Evolutionary conservation across 1,139 yeast genomes (phyloP), one percentile per base, ranked within the genome.

Genomic region (Diutina ranongensis): DNA sequence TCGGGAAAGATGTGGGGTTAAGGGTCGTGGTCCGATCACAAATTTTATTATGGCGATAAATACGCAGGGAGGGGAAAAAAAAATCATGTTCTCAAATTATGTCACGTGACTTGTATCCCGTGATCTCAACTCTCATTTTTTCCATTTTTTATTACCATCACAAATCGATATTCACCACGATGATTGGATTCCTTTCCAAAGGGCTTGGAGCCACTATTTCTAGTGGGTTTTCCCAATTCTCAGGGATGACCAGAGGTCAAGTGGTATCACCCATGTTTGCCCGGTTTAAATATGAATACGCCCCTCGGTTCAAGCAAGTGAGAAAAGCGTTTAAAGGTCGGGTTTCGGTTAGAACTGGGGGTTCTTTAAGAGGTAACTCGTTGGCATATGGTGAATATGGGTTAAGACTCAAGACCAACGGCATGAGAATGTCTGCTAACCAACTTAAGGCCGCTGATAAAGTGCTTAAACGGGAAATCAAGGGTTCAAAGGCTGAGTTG

Each of bases 291-390:
- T 96, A 88, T 62, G 95, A 87, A 60, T 83, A 83, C 59, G 87
- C 92, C 5, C 97, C 97, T 45, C 74, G 95, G 58, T 83, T 76
- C 65, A 80, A 78, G 55, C 68, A 72, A 49, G 73, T 81, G 48
- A 74, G 80, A 56, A 92, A 92, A 65, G 87, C 89, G 44, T 89
- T 87, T 64, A 94, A 92, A 62, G 99, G 99, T 40, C 75, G 97
- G 56, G 96, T 94, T 7, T 78, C 94, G 2, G 96, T 89, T 19
- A 83, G 96, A 62, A 85, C 83, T 15, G 99, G 99, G 48, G 97
- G 97, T 3, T 88, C 97, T 3, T 72, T 76, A 49, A 88, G 85
- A 60, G 99, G 98, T 20, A 83, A 92, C 48, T 73, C 83, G 3
- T 61, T 92, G 31, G 80, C 78, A 50, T 83, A 81, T 57, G 99